Conservation (phyloP, 2,329 filamentous ascomycete species). For the Ramularia collo-cygni region DNA sequence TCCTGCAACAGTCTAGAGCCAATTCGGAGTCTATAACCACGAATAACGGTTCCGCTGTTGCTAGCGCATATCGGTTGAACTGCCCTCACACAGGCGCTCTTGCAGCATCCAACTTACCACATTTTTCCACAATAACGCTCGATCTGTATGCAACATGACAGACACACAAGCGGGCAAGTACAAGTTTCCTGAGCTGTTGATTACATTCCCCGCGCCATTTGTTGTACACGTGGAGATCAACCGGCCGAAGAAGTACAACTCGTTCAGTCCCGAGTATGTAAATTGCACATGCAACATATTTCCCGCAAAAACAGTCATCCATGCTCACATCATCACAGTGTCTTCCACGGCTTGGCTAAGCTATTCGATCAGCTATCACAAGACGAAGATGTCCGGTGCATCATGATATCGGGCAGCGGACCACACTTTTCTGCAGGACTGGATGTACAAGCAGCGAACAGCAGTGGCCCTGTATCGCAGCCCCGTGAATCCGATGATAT, state of each 20-base stretch:
- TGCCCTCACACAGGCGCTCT: too few relatives aligned
- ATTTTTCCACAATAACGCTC: too few relatives aligned
- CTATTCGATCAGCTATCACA: constrained; percentile 66
- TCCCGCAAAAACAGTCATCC: neutral
- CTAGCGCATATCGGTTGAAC: too few relatives aligned
- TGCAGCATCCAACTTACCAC: too few relatives aligned
- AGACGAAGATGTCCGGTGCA: constrained; percentile 64
- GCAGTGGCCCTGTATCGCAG: neutral
- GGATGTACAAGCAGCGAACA: constrained; percentile 41
- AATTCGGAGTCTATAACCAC: too few relatives aligned
- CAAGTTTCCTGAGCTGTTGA: neutral
- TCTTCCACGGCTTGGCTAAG: constrained; percentile 74
- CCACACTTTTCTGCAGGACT: constrained; percentile 79
- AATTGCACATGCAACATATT: too few relatives aligned
- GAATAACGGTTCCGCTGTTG: too few relatives aligned
- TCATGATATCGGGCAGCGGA: constrained; percentile 75
- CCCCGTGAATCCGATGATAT: constrained; percentile 13
- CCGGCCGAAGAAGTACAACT: constrained; percentile 76
- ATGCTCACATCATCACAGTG: constrained; percentile 45
- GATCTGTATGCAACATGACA: too few relatives aligned
- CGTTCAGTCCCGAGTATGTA: constrained; percentile 51
- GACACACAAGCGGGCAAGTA: neutral
- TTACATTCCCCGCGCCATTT: neutral
- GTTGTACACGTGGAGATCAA: constrained; percentile 66
- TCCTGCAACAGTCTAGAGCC: too few relatives aligned